Percentiles rank a stretch among this genome's conserved stretches.
Evolutionary conservation across 805 yeast genomes (phyloP).

Genomic region (Wickerhamomyces xylosicus): DNA sequence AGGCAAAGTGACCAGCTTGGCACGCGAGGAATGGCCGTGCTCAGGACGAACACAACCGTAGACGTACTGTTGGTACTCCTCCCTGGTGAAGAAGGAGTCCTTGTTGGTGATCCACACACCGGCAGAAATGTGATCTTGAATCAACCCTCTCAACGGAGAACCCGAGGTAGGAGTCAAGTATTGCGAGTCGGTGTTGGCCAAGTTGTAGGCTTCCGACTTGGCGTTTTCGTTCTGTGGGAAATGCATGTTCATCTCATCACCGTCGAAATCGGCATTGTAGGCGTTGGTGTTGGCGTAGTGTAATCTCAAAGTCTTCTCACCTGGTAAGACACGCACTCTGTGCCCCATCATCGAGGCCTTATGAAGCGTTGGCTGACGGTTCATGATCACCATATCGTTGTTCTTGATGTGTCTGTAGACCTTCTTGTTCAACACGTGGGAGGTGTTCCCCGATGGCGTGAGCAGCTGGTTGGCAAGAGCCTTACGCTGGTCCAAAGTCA

Average conservation of each 20-base stretch:
- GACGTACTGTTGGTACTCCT: slow-evolving; percentile 84
- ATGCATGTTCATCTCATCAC: slow-evolving; percentile 99
- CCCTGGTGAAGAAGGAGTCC: slow-evolving; percentile 85
- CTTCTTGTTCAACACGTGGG: slow-evolving; percentile 71
- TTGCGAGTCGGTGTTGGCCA: slow-evolving; percentile 96
- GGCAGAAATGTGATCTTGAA: slow-evolving; percentile 97
- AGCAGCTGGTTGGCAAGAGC: slow-evolving; percentile 89
- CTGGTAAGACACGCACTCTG: slow-evolving; percentile 91
- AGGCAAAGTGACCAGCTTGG: slow-evolving; percentile 65
- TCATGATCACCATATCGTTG: slow-evolving; percentile 94
- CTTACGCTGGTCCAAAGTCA: slow-evolving; percentile 89
- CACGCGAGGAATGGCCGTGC: slow-evolving; percentile 83
- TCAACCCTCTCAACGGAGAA: slow-evolving; percentile 94
- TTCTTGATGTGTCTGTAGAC: slow-evolving; percentile 91
- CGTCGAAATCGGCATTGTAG: slow-evolving; percentile 97
- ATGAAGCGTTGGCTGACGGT: slow-evolving; percentile 98
- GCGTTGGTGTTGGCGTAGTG: slow-evolving; percentile 99
- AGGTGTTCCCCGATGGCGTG: slow-evolving; percentile 63
- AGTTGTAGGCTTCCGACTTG: slow-evolving; percentile 86
- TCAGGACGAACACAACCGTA: slow-evolving; percentile 95
- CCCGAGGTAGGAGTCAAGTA: slow-evolving; percentile 98
- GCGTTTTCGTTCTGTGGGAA: slow-evolving; percentile 98
- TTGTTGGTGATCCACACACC: slow-evolving; percentile 97
- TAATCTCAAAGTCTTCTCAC: slow-evolving; percentile 90
- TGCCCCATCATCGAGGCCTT: slow-evolving; percentile 99